A percentile compares a stretch with the other conserved stretches of the same genome.
Conservation (phyloP, 1,284 basidiomycete species). For the Sporisorium scitamineum region DNA sequence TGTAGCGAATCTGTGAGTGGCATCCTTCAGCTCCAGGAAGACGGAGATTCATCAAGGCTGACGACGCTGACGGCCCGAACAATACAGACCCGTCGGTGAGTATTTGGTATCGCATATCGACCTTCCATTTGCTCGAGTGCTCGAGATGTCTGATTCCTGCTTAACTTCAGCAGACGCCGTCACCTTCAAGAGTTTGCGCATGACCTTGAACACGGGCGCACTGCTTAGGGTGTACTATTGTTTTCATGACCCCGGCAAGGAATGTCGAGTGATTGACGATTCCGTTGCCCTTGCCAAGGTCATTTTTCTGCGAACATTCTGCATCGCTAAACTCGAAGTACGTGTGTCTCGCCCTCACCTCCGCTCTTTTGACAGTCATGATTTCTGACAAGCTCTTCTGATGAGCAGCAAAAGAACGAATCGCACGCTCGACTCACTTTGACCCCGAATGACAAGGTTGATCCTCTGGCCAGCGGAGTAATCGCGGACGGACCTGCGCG, state of each 20-base stretch:
- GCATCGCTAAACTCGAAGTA: conserved; percentile 22
- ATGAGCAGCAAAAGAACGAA: neutral
- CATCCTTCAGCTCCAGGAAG: neutral
- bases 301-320: conserved; percentile 12
- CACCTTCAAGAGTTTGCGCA: neutral
- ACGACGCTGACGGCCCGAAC: neutral
- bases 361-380: neutral
- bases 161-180: neutral
- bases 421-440: conserved; percentile 6
- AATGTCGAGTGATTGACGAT: conserved; percentile 11
- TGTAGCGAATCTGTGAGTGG: conserved; percentile 18
- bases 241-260: conserved; percentile 4
- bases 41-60: neutral
- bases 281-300: conserved; percentile 14
- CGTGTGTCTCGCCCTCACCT: neutral
- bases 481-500: too few species aligned
- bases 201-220: neutral
- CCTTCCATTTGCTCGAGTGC: neutral
- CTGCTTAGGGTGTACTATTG: conserved; percentile 8
- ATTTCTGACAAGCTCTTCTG: neutral
- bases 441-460: neutral
- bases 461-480: neutral
- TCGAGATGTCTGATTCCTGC: neutral
- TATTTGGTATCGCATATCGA: neutral
- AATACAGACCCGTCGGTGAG: conserved; percentile 18